Evolutionary conservation across 306 rosid species (phyloP).

Genomic region (Inga leiocalycina): DNA sequence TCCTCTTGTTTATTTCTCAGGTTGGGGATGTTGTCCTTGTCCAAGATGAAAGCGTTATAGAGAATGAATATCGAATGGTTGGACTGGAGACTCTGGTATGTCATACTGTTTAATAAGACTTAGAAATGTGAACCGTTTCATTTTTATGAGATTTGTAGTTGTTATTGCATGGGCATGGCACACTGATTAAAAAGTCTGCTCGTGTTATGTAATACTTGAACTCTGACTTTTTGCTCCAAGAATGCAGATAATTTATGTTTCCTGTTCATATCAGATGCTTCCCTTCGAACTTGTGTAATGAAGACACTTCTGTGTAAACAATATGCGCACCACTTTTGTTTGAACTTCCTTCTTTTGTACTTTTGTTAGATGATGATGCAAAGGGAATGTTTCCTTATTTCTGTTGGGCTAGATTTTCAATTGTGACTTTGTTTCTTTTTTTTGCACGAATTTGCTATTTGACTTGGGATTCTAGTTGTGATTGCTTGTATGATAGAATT

Average conservation of each 20-base stretch:
- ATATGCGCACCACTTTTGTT: conserved; percentile 1
- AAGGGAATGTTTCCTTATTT: background rate
- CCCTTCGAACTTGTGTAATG: background rate
- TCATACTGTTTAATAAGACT: conserved; percentile 2
- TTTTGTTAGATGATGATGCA: too few species aligned
- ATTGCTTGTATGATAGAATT: background rate
- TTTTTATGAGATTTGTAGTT: conserved; percentile 16
- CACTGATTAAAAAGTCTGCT: conserved; percentile 10
- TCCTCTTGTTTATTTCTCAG: conserved; percentile 47
- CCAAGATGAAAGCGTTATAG: conserved; percentile 74
- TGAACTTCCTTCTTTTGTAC: background rate
- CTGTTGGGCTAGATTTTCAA: background rate
- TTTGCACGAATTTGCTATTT: background rate
- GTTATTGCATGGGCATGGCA: conserved; percentile 28
- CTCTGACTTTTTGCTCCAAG: conserved; percentile 11
- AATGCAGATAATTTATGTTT: conserved; percentile 19
- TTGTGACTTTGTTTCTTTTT: background rate
- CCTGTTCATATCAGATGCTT: too few species aligned
- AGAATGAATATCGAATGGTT: conserved; percentile 69
- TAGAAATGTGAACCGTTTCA: conserved; percentile 5
- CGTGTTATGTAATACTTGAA: background rate
- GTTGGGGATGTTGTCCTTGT: conserved; percentile 96
- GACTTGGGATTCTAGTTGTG: background rate
- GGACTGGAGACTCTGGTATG: conserved; percentile 92
- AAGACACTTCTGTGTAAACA: background rate